Evolutionary conservation across 768 basidiomycete genomes (phyloP).

Genomic region (Podaxis sp.): DNA sequence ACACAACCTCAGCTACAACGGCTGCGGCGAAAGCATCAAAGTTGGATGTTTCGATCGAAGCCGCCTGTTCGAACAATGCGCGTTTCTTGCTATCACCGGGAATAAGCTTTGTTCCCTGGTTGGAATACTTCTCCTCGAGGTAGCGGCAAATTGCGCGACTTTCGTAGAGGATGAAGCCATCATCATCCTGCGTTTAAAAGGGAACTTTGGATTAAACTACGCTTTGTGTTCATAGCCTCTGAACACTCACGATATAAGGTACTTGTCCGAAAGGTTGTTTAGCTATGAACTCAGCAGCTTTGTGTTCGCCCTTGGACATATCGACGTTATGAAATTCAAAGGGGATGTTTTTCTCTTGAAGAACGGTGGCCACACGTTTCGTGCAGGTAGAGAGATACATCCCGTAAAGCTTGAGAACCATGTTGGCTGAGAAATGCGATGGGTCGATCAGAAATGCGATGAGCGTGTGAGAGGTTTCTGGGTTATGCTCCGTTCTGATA

Average conservation of each 20-base stretch:
- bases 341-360: conserved; percentile 45
- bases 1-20: not conserved
- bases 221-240: not conserved
- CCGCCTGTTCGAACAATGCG: conserved; percentile 44
- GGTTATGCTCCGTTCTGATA: not conserved
- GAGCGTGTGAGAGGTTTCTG: not conserved
- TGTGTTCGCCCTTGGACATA: conserved; percentile 36
- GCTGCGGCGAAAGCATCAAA: conserved; percentile 39
- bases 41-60: conserved; percentile 48
- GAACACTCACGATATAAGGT: conserved; percentile 37
- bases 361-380: conserved; percentile 40
- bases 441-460: not conserved
- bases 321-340: conserved; percentile 43
- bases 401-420: conserved; percentile 37
- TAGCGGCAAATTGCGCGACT: conserved; percentile 61
- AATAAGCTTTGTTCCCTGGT: conserved; percentile 46
- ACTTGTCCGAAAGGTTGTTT: conserved; percentile 55
- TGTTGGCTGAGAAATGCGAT: conserved; percentile 13
- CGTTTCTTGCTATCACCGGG: conserved; percentile 38
- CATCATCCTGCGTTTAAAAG: conserved; percentile 39
- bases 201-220: conserved; percentile 29
- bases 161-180: conserved; percentile 61
- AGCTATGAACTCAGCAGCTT: conserved; percentile 29
- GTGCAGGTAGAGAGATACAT: conserved; percentile 39
- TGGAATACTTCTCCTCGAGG: conserved; percentile 49